Evolutionary conservation across 495 filamentous ascomycete genomes (phyloP).

Genomic region (Chaetomium fimeti): DNA sequence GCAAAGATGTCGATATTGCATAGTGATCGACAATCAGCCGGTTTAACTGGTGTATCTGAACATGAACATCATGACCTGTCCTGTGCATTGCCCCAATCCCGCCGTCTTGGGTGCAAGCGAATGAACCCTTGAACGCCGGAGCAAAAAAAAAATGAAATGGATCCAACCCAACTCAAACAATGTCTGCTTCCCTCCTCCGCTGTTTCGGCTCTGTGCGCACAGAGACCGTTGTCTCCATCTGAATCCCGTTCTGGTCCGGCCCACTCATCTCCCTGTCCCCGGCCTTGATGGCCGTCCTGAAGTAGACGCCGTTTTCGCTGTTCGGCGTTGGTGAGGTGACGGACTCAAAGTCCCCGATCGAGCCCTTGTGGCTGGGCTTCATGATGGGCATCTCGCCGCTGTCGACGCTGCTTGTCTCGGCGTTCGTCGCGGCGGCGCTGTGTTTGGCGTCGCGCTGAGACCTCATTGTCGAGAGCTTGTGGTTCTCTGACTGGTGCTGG

Average conservation of each 20-base stretch:
- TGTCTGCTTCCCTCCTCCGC: neutral
- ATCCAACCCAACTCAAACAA: neutral
- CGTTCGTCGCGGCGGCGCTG: neutral
- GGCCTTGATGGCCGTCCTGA: neutral
- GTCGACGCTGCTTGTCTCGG: neutral
- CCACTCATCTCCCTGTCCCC: neutral
- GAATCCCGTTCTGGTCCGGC: neutral
- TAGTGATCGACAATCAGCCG: neutral
- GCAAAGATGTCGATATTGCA: neutral
- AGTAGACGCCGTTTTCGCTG: neutral
- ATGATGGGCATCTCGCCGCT: constrained; percentile 13
- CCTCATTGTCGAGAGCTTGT: constrained; percentile 2
- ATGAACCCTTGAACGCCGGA: constrained; percentile 1
- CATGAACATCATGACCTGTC: neutral
- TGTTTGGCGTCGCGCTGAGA: neutral
- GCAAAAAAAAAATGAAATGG: neutral
- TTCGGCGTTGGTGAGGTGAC: neutral
- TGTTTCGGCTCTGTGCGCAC: constrained; percentile 1
- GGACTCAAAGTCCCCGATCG: neutral
- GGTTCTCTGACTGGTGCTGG: neutral
- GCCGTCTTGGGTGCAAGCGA: neutral
- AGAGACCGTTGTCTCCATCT: constrained; percentile 5
- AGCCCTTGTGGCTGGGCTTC: constrained; percentile 6
- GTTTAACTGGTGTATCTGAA: neutral
- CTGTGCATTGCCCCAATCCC: neutral